Evolutionary conservation across 2,329 filamentous ascomycete species (phyloP), one percentile per base, ranked within the genome.

Genomic region (Arthrobotrys megalospora): DNA sequence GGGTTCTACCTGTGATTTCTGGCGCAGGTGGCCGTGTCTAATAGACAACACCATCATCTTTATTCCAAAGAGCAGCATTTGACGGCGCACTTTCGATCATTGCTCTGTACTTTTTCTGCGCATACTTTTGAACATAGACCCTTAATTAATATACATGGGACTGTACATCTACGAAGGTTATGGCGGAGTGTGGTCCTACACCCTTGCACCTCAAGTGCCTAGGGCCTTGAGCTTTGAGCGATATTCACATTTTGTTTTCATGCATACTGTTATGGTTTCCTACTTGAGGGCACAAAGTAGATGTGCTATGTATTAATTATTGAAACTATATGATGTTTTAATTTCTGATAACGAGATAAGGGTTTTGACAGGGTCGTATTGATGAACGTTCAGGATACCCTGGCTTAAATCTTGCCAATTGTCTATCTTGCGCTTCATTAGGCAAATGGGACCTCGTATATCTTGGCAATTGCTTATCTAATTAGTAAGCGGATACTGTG

Each of bases 41-140:
- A 36, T 58, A 41, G 21, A 60, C n/a, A 45, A 6, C 10, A n/a
- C 8, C 7, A 58, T 21, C 6, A 24, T 2, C 8, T 8, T 14
- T 11, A 41, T 1, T 3, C 12, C 8, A 11, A 36, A 8, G 34
- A 8, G 38, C 24, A 68, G 50, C 50, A 68, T 62, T 16, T 32
- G 11, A 62, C 19, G 66, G 66, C 66, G 66, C 36, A 60, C 43
- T 58, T 19, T 41, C 28, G 10, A 45, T 58, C 36, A 21, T 55
- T 32, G n/a, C 7, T 67, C n/a, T 43, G 16, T 68, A 48, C 45
- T 34, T 34, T 34, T 48, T 34, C 11, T 47, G 58, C 58, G 45
- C 36, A 34, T 3, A 2, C 7, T 47, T 60, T 2, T 10, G 28
- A 24, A 6, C 32, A 60, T 24, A 60, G 28, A 64, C 8, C 7